These are phyloP conservation scores for Fimicolochytrium jonesii DNA, from an alignment of 192 early-diverging fungal species.

Conservation along the genomic window DNA sequence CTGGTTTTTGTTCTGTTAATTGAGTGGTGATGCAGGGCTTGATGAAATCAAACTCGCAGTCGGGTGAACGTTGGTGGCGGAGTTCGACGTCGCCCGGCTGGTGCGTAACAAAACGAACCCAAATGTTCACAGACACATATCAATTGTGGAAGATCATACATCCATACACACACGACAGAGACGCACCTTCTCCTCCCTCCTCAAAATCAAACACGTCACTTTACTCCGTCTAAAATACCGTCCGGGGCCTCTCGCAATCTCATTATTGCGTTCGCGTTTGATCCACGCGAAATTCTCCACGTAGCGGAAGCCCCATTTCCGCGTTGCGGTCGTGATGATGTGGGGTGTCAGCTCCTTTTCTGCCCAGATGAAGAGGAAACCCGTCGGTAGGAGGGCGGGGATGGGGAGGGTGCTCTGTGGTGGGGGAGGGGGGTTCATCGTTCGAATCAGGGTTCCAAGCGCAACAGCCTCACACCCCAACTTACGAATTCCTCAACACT, in stretches of 20 bases:
- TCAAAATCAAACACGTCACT: conserved; percentile 81
- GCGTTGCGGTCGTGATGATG: conserved; percentile 65
- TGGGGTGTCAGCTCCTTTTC: conserved; percentile 89
- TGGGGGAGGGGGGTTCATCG: not conserved
- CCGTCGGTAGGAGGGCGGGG: conserved; percentile 62
- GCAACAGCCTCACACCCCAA: not conserved
- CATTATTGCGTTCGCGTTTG: conserved; percentile 77
- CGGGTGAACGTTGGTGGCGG: conserved; percentile 88
- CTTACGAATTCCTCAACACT: conserved; percentile 59
- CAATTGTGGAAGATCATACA: too few species aligned
- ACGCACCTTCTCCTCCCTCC: conserved; percentile 53
- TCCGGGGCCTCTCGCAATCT: conserved; percentile 63
- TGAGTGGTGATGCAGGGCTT: conserved; percentile 61
- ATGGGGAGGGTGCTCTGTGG: conserved; percentile 39
- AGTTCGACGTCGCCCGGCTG: conserved; percentile 85
- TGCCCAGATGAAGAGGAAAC: conserved; percentile 92
- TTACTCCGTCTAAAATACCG: conserved; percentile 85
- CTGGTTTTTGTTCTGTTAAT: conserved; percentile 72
- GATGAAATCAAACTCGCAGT: conserved; percentile 93
- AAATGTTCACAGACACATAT: not conserved
- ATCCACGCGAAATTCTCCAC: conserved; percentile 98
- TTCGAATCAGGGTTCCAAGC: not conserved
- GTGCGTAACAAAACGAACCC: too few species aligned
- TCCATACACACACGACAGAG: conserved; percentile 4
- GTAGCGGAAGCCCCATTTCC: conserved; percentile 82